phyloP scores from a whole-genome alignment of 2,329 filamentous ascomycete genomes.

The Parasarocladium wereldwijsianum region DNA sequence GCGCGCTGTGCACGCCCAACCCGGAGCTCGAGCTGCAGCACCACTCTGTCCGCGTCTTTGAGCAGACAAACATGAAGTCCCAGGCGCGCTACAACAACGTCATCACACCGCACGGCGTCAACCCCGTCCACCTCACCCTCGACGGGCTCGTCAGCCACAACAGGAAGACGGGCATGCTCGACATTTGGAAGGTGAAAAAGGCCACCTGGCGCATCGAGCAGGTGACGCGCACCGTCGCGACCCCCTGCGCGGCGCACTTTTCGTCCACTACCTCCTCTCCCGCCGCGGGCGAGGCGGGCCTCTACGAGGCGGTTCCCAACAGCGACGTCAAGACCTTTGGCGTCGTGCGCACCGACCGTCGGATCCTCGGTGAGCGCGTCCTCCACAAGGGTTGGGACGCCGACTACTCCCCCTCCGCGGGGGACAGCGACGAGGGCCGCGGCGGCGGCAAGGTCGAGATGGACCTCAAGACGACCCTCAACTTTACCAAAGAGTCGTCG shows the following conservation, averaged over 20 bases:
- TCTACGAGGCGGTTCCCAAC: conserved; percentile 7
- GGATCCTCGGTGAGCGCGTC: conserved; percentile 66
- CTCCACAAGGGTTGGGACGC: conserved; percentile 86
- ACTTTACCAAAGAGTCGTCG: conserved; percentile 20
- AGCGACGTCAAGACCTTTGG: conserved; percentile 48
- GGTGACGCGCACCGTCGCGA: conserved; percentile 62
- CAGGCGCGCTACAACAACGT: conserved; percentile 69
- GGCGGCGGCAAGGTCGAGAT: conserved; percentile 49
- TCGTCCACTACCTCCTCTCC: conserved; percentile 15
- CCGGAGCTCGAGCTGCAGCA: conserved; percentile 62
- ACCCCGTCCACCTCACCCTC: conserved; percentile 65
- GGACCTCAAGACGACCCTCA: conserved; percentile 52
- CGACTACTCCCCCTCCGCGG: conserved; percentile 33
- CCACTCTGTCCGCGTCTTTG: conserved; percentile 86
- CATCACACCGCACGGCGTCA: conserved; percentile 73
- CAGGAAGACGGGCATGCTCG: conserved; percentile 53
- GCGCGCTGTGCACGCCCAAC: too few relatives aligned
- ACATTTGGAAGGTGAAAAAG: conserved; percentile 78
- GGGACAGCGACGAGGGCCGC: conserved; percentile 45
- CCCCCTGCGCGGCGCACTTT: conserved; percentile 65
- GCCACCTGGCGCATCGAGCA: conserved; percentile 91
- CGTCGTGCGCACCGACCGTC: conserved; percentile 56
- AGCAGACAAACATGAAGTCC: conserved; percentile 84
- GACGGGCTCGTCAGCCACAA: conserved; percentile 70
- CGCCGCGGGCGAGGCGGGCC: conserved; percentile 24